These are phyloP conservation scores for Colletotrichum echinochloae DNA, from an alignment of 2,329 filamentous ascomycete genomes.

Conservation along the genomic window DNA sequence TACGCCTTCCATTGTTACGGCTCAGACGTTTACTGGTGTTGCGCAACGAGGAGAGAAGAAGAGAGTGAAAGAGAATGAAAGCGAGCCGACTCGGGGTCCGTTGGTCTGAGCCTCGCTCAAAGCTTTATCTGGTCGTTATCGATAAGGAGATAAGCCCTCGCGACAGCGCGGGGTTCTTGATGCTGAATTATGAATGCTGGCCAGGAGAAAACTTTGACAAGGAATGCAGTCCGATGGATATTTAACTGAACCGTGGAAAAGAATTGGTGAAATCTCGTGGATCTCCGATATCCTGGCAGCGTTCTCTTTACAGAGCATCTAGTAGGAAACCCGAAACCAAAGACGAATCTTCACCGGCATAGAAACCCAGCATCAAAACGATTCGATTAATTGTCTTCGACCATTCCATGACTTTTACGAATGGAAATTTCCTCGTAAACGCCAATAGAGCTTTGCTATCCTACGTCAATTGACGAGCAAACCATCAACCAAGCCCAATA, in stretches of 20 bases:
- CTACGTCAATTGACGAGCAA: slow-evolving; percentile 32
- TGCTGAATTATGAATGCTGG: background rate
- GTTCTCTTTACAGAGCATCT: background rate
- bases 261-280: too few species aligned
- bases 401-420: slow-evolving; percentile 34
- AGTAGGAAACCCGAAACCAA: background rate
- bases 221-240: background rate
- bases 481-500: slow-evolving; percentile 27
- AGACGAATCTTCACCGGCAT: background rate
- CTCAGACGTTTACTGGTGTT: slow-evolving; percentile 25
- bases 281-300: background rate
- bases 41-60: slow-evolving; percentile 27
- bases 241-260: background rate
- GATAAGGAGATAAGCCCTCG: slow-evolving; percentile 28
- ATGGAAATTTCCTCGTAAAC: slow-evolving; percentile 36
- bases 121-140: slow-evolving; percentile 40
- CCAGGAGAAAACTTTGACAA: background rate
- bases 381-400: slow-evolving; percentile 24
- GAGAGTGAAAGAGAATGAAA: background rate
- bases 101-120: slow-evolving; percentile 32
- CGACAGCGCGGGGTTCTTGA: background rate
- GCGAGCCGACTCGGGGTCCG: background rate
- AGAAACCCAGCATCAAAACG: background rate
- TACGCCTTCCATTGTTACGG: slow-evolving; percentile 40
- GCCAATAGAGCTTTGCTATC: slow-evolving; percentile 27